Conservation (phyloP, 208 protist species). For the Plasmodiophora brassicae region DNA sequence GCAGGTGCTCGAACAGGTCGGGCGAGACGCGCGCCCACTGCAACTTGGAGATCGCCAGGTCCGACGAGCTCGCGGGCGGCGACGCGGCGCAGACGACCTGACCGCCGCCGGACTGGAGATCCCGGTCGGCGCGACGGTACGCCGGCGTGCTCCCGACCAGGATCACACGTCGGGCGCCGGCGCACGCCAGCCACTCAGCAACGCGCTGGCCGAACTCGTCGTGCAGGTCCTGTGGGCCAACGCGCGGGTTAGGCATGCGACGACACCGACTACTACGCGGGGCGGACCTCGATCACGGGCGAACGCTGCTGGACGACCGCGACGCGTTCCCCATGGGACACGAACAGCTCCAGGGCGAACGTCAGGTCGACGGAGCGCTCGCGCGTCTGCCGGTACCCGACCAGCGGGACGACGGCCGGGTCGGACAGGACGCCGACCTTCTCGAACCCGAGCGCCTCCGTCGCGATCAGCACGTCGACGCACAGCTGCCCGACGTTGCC, state of each 20-base stretch:
- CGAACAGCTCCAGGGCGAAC: not conserved
- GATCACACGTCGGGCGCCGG: not conserved
- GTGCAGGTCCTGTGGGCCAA: too few relatives aligned
- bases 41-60: not conserved
- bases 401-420: not conserved
- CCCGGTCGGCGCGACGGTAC: not conserved
- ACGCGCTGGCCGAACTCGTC: not conserved
- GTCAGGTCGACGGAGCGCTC: not conserved
- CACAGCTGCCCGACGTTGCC: slow-evolving; percentile 27
- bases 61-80: not conserved
- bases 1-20: not conserved
- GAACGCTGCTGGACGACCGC: slow-evolving; percentile 2
- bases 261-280: not conserved
- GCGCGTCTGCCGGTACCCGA: not conserved
- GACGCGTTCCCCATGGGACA: not conserved
- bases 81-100: not conserved
- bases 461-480: not conserved
- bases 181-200: not conserved
- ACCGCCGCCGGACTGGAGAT: not conserved
- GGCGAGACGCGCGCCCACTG: not conserved
- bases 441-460: not conserved
- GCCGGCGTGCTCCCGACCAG: not conserved
- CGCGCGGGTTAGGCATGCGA: not conserved
- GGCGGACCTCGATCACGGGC: not conserved
- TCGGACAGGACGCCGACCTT: not conserved